Conservation (phyloP, 176 grass and related monocot genomes). For the Rhipidocladum racemiflorum region DNA sequence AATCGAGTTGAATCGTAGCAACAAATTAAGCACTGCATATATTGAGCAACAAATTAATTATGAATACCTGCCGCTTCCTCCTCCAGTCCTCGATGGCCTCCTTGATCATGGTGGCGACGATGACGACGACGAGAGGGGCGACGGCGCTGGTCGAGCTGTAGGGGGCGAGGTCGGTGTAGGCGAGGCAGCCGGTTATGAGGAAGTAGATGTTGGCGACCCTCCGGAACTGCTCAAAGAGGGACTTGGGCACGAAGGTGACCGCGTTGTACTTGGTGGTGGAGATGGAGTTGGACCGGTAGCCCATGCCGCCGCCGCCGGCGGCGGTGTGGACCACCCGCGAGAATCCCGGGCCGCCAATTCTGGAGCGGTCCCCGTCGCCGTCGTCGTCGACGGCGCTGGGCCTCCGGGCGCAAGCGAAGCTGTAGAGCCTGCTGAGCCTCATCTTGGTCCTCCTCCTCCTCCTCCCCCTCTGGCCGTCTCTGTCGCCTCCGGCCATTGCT, state of each 20-base stretch:
- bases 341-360: conserved; percentile 73
- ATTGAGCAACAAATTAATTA: neutral
- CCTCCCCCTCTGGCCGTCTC: neutral
- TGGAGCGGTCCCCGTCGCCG: conserved; percentile 35
- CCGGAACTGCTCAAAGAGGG: conserved; percentile 91
- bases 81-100: conserved; percentile 74
- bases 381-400: conserved; percentile 47
- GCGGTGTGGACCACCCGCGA: conserved; percentile 56
- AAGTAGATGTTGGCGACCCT: conserved; percentile 93
- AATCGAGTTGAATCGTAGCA: neutral
- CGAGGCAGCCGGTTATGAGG: conserved; percentile 40
- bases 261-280: conserved; percentile 88
- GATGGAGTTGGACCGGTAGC: conserved; percentile 52
- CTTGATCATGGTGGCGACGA: conserved; percentile 79
- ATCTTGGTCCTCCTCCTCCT: conserved; percentile 29
- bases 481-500: neutral
- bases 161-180: conserved; percentile 54
- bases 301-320: neutral
- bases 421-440: conserved; percentile 67
- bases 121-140: conserved; percentile 50
- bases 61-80: conserved; percentile 61
- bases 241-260: conserved; percentile 68
- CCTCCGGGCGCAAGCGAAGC: conserved; percentile 51
- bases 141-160: conserved; percentile 41
- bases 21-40: neutral